Percentiles rank a stretch among this genome's conserved stretches.
phyloP scores from a whole-genome alignment of 805 yeast species.

The Starmerella vaccinii region DNA sequence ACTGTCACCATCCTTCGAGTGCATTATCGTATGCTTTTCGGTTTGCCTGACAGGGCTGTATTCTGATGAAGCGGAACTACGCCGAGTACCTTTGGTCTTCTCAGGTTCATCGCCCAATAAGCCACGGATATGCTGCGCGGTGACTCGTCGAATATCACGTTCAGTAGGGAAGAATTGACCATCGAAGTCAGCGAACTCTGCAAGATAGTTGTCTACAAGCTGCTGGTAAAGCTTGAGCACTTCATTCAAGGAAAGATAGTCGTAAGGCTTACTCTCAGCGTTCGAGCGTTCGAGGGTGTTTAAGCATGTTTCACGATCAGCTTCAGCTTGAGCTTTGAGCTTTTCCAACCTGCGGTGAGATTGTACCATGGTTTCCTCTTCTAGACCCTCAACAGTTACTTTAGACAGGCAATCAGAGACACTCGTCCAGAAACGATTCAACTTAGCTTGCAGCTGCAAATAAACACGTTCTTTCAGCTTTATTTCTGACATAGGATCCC shows the following conservation, averaged over 20 bases:
- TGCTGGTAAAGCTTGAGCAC: constrained; percentile 66
- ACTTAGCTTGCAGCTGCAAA: constrained; percentile 42
- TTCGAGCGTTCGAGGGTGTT: constrained; percentile 44
- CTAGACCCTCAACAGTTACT: constrained; percentile 68
- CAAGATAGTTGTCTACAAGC: constrained; percentile 77
- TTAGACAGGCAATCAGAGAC: constrained; percentile 57
- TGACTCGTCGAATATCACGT: constrained; percentile 80
- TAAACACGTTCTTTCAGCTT: constrained; percentile 56
- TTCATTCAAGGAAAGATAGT: constrained; percentile 59
- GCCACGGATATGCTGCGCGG: constrained; percentile 74
- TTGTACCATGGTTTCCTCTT: constrained; percentile 58
- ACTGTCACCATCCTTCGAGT: neutral
- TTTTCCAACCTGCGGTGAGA: constrained; percentile 53
- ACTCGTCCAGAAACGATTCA: constrained; percentile 59
- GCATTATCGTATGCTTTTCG: neutral
- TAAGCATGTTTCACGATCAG: constrained; percentile 42
- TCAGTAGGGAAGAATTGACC: constrained; percentile 75
- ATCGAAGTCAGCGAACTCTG: constrained; percentile 71
- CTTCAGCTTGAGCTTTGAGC: constrained; percentile 42
- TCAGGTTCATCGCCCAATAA: constrained; percentile 36
- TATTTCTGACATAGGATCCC: constrained; percentile 64
- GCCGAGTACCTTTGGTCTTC: neutral
- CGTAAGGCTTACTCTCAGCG: constrained; percentile 46
- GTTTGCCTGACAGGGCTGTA: neutral
- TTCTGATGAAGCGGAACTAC: constrained; percentile 6